Percentiles rank a stretch among this genome's conserved stretches.
These are phyloP conservation scores for Cornus controversa DNA, from an alignment of 148 eudicot species.

Conservation along the genomic window DNA sequence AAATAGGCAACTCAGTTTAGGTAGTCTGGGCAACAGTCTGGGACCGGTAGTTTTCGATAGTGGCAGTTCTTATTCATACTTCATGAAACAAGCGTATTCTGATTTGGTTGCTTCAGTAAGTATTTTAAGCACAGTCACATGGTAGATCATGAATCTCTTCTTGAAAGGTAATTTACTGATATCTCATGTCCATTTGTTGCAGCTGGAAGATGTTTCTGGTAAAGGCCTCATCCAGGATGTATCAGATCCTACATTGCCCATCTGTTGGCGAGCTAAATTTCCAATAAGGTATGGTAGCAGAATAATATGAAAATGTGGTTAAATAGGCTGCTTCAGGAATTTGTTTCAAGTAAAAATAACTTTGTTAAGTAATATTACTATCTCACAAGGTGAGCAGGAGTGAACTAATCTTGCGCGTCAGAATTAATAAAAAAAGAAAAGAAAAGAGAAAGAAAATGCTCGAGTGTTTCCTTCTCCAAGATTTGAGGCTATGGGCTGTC, in stretches of 20 bases:
- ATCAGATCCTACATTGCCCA: slow-evolving; percentile 51
- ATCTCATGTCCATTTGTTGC: slow-evolving; percentile 11
- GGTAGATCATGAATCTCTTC: neutral
- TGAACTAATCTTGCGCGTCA: too few relatives aligned
- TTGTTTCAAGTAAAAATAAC: neutral
- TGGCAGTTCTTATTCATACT: slow-evolving; percentile 67
- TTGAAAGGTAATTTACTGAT: neutral
- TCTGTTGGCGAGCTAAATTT: slow-evolving; percentile 57
- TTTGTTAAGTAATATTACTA: too few relatives aligned
- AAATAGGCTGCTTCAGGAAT: neutral
- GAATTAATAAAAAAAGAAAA: too few relatives aligned
- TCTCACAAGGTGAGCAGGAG: too few relatives aligned
- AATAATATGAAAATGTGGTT: neutral
- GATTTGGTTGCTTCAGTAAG: slow-evolving; percentile 45
- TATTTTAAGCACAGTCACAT: slow-evolving; percentile 7
- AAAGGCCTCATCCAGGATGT: slow-evolving; percentile 39
- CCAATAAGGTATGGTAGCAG: slow-evolving; percentile 44
- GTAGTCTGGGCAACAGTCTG: slow-evolving; percentile 14
- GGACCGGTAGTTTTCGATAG: slow-evolving; percentile 49
- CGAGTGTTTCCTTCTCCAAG: too few relatives aligned
- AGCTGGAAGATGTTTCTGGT: slow-evolving; percentile 38
- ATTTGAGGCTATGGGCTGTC: too few relatives aligned
- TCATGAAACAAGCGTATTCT: slow-evolving; percentile 45
- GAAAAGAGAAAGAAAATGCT: too few relatives aligned
- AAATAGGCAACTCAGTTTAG: slow-evolving; percentile 33